Base-by-base conservation (phyloP, 768 basidiomycete genomes). In the Collybiopsis luxurians region DNA sequence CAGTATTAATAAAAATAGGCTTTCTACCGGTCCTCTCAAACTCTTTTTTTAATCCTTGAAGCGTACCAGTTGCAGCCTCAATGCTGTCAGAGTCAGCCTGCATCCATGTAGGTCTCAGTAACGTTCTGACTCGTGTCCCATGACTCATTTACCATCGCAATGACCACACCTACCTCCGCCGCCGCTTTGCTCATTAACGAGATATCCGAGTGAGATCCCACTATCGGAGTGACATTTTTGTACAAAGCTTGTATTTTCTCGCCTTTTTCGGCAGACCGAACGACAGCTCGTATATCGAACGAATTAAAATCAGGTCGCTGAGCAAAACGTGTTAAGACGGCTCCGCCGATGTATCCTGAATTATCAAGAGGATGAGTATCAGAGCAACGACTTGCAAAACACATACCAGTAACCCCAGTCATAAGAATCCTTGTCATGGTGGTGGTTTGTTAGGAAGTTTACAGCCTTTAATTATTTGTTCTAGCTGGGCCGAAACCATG, bases 1-100 rank as follows among this genome's bases (percentile, higher is more conserved):
- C 78, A 0, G 77, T 77, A 52, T 79, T 79, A 6, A 79, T 75
- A 2, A 73, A 64, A 59, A 70, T 64, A 12, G 78, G 69, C 1
- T 62, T 56, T 13, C 61, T 68, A 2, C 71, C 68, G 0, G 70
- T 69, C 45, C 61, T 59, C 10, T 66, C 64, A 26, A 71, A 62
- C 38, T 66, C 62, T 56, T 66, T 69, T 63, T 69, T 76, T 59
- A 74, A 46, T 6, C 78, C 78, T 36, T 61, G 64, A 56, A 79
- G 60, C 13, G 79, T 70, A 2, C 76, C 74, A 6, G 65, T 59
- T 0, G 62, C 65, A 0, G 71, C 69, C 0, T 61, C 51, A 1
- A 66, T 53, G 34, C 75, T 64, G 43, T 79, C 75, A 1, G 73
- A 56, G 56, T 78, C 72, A 0, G 75, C 75, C 78, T 78, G 51